These are phyloP conservation scores for Bisporella sp. DNA, from an alignment of 2,329 filamentous ascomycete species.

Conservation along the genomic window DNA sequence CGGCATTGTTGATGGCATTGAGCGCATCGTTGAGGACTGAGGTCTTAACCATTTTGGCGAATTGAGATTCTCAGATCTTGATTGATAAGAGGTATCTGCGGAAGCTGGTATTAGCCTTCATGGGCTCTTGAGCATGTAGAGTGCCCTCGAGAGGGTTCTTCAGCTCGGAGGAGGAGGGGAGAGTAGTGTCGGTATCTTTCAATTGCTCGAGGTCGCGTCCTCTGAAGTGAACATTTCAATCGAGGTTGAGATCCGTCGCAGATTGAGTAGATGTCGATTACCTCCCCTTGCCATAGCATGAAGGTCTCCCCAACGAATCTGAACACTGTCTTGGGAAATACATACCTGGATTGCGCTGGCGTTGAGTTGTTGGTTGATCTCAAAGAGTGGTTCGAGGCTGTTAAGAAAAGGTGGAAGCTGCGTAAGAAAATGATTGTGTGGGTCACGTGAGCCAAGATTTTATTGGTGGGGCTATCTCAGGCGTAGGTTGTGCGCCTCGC, in stretches of 20 bases:
- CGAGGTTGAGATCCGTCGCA: constrained; percentile 11
- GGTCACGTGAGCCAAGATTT: not conserved
- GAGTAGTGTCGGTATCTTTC: constrained; percentile 49
- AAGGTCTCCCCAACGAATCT: constrained; percentile 19
- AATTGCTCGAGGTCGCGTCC: constrained; percentile 15
- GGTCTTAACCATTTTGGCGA: constrained; percentile 96
- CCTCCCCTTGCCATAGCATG: constrained; percentile 35
- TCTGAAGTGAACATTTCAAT: constrained; percentile 4
- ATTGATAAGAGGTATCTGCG: constrained; percentile 60
- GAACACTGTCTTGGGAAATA: constrained; percentile 12
- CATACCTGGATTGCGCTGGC: constrained; percentile 23
- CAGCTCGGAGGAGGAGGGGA: constrained; percentile 58
- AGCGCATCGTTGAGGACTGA: constrained; percentile 99
- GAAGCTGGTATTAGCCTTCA: constrained; percentile 50
- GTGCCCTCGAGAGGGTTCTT: constrained; percentile 68
- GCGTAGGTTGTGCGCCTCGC: too few relatives aligned
- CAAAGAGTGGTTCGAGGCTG: too few relatives aligned
- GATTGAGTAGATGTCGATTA: constrained; percentile 43
- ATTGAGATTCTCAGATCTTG: constrained; percentile 75
- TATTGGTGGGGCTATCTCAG: too few relatives aligned
- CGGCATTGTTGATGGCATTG: constrained; percentile 99
- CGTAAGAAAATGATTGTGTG: not conserved
- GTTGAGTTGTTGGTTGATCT: not conserved
- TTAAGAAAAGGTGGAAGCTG: too few relatives aligned
- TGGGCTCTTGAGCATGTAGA: constrained; percentile 57